Percentiles rank a stretch among this genome's conserved stretches.
Evolutionary conservation across 371 early-diverging fungal species (phyloP).

Genomic region (Umbelopsis sp.): DNA sequence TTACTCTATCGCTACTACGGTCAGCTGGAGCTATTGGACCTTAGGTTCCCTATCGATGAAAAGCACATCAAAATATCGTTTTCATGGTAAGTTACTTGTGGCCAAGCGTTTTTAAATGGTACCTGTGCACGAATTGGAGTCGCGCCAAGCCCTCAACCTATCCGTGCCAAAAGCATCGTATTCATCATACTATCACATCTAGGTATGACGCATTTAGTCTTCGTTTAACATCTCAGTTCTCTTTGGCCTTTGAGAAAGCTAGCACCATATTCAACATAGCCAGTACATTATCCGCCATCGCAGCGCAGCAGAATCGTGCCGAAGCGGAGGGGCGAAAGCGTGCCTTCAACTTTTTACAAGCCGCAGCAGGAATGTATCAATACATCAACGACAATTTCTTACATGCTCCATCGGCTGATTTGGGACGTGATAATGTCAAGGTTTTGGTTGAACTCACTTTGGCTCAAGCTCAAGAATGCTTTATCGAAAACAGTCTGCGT

Average conservation of each 20-base stretch:
- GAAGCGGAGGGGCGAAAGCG: slow-evolving; percentile 78
- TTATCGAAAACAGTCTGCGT: slow-evolving; percentile 80
- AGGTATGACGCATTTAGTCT: slow-evolving; percentile 88
- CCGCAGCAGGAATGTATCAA: slow-evolving; percentile 89
- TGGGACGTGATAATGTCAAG: slow-evolving; percentile 87
- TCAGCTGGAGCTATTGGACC: slow-evolving; percentile 92
- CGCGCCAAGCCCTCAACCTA: slow-evolving; percentile 1
- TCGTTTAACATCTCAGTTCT: slow-evolving; percentile 67
- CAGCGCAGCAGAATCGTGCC: slow-evolving; percentile 70
- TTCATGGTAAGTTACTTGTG: slow-evolving; percentile 69
- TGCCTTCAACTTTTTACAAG: slow-evolving; percentile 89
- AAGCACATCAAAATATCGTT: slow-evolving; percentile 86
- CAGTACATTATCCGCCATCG: slow-evolving; percentile 75
- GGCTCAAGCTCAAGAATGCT: slow-evolving; percentile 95
- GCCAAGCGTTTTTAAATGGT: background rate
- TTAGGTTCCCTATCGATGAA: slow-evolving; percentile 92
- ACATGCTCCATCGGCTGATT: slow-evolving; percentile 92
- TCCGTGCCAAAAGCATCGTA: background rate
- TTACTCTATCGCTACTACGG: slow-evolving; percentile 94
- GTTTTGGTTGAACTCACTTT: slow-evolving; percentile 85
- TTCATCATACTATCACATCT: background rate
- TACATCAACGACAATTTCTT: slow-evolving; percentile 97
- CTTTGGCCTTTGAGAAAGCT: slow-evolving; percentile 96
- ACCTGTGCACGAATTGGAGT: too few species aligned
- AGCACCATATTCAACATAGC: slow-evolving; percentile 94